Base-by-base conservation (phyloP, 495 filamentous ascomycete species). In the Tricharina praecox region DNA sequence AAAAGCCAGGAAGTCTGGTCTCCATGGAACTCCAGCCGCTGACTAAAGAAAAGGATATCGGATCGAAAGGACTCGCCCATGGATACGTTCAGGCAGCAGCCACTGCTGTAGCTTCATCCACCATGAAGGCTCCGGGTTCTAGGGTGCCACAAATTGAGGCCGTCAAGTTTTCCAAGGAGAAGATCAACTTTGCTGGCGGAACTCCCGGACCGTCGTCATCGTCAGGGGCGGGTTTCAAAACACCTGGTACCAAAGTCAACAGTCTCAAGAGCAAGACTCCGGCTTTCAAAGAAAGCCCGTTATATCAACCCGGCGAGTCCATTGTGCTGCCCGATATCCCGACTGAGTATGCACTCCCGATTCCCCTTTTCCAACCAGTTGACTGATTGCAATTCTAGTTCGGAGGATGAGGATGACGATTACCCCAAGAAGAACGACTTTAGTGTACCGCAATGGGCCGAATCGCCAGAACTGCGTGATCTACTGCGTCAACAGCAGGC, bases 301-400 rank as follows among this genome's bases (percentile, higher is more conserved):
- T 80, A 43, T 85, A 83, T 58, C 81, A 76, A 40, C 80, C 76
- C 53, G 78, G 81, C 58, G 84, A 95, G 45, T 72, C 68, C 39
- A 85, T 99, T 62, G 73, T 82, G 50, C 72, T 95, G 26, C 85
- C 87, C 0, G 83, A 94, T 55, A 84, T 96, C 62, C 74, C 81
- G 45, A 86, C 87, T 1, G 84, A 93, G 58, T 80, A 79, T 18
- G 30, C 23, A 10, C 16, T 15, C 0, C 13, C 15, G 4, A 16
- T 26, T 10, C 48, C 3, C 26, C 16, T 11, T 34, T 15, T 47
- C 15, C 8, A 2, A 33, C 34, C n/a, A 48, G 32, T 40, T 19
- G 26, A 4, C 0, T 28, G 20, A 23, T 23, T 46, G 40, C 19
- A 51, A 53, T 33, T 58, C 55, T 11, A n/a, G n/a, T n/a, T n/a